Percentiles rank a stretch among this genome's conserved stretches.
Conservation (phyloP, 352 stramenopile species). For the Phytopythium helicoides region DNA sequence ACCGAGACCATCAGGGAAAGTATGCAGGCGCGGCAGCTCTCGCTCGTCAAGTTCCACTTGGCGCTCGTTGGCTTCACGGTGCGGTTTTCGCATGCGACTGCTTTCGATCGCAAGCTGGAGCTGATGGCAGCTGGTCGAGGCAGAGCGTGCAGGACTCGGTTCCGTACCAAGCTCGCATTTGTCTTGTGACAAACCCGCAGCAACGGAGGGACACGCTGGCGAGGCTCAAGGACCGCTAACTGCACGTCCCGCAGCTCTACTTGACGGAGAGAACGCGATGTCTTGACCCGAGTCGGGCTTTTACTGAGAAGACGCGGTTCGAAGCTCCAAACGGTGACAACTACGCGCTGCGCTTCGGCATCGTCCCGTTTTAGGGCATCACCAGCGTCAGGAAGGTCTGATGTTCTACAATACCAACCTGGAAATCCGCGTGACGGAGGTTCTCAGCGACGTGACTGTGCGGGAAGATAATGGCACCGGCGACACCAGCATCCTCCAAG, state of each 20-base stretch:
- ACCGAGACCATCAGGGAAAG: constrained; percentile 12
- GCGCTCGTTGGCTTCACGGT: constrained; percentile 21
- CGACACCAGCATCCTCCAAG: constrained; percentile 38
- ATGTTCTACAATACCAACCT: constrained; percentile 55
- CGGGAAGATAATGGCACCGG: constrained; percentile 56
- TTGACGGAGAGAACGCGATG: not conserved
- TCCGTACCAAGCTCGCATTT: not conserved
- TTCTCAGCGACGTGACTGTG: constrained; percentile 48
- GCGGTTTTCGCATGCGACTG: no score
- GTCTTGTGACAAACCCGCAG: not conserved
- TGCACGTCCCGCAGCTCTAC: not conserved
- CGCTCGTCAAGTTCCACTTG: constrained; percentile 17
- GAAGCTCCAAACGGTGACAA: constrained; percentile 37
- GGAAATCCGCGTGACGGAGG: constrained; percentile 63
- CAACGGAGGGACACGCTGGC: not conserved
- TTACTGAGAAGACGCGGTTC: constrained; percentile 34
- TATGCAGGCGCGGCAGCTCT: constrained; percentile 24
- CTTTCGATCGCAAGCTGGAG: no score
- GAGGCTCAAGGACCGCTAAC: not conserved
- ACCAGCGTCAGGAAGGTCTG: constrained; percentile 39
- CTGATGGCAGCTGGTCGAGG: not conserved
- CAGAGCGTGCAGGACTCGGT: not conserved
- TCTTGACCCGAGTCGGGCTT: constrained; percentile 5
- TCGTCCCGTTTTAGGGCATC: constrained; percentile 40
- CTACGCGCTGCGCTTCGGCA: constrained; percentile 40